Evolutionary conservation across 768 basidiomycete species (phyloP).

Genomic region (Hemileccinum impolitum): DNA sequence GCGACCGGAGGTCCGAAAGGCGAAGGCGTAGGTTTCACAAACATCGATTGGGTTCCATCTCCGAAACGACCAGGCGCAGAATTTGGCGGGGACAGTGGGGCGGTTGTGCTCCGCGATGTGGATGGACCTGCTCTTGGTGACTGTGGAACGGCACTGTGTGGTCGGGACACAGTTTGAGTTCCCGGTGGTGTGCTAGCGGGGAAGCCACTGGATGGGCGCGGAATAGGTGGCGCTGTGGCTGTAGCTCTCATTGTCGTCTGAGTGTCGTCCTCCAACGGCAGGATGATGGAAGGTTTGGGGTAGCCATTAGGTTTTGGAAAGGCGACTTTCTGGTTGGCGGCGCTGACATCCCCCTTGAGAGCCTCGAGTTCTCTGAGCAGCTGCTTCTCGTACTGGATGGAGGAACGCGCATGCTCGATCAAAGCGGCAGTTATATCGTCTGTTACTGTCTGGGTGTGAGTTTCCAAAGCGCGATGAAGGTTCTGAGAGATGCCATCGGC

Average conservation of each 20-base stretch:
- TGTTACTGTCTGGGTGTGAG: conserved; percentile 82
- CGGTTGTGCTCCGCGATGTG: conserved; percentile 17
- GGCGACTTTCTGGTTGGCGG: conserved; percentile 58
- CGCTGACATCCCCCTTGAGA: conserved; percentile 69
- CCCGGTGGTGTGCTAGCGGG: conserved; percentile 13
- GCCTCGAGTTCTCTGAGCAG: conserved; percentile 84
- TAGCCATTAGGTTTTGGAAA: conserved; percentile 45
- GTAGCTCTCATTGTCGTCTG: conserved; percentile 25
- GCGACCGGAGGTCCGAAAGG: conserved; percentile 33
- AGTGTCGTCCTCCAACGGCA: conserved; percentile 60
- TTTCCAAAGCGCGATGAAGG: conserved; percentile 79
- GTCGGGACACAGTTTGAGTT: conserved; percentile 24
- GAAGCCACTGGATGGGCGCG: conserved; percentile 20
- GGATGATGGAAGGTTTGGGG: conserved; percentile 60
- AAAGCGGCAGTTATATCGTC: conserved; percentile 89
- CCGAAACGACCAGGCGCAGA: conserved; percentile 58
- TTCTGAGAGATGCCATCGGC: conserved; percentile 93
- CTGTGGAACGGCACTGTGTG: conserved; percentile 38
- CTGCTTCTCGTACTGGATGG: conserved; percentile 89
- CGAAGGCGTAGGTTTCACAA: conserved; percentile 49
- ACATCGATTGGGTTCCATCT: conserved; percentile 82
- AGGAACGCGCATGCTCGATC: conserved; percentile 89
- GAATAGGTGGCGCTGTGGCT: conserved; percentile 22
- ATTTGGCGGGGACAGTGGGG: conserved; percentile 28
- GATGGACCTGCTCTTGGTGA: conserved; percentile 59